Evolutionary conservation across 495 filamentous ascomycete species (phyloP).

Genomic region (Neurospora pannonica): DNA sequence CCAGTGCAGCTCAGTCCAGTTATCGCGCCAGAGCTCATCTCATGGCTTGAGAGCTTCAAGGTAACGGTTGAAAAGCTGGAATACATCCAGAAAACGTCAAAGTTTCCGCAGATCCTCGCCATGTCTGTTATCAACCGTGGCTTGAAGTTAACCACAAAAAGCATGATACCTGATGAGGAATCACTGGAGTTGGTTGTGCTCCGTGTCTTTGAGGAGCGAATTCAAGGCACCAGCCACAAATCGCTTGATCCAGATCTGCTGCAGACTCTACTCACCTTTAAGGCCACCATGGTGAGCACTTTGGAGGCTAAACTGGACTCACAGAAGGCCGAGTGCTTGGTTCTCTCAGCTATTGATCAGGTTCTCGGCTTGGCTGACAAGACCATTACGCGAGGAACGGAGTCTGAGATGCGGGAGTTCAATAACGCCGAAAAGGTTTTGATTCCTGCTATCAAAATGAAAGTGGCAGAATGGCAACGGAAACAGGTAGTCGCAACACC

Average conservation of each 20-base stretch:
- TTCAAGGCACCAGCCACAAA: slow-evolving; percentile 6
- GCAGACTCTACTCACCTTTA: slow-evolving; percentile 16
- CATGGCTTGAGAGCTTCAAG: slow-evolving; percentile 21
- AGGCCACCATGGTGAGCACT: slow-evolving; percentile 15
- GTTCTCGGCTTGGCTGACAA: slow-evolving; percentile 25
- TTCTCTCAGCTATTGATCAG: slow-evolving; percentile 27
- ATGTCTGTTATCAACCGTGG: slow-evolving; percentile 26
- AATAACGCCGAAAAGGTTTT: slow-evolving; percentile 21
- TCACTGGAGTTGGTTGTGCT: slow-evolving; percentile 20
- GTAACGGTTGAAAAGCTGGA: slow-evolving; percentile 15
- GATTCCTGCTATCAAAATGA: slow-evolving; percentile 12
- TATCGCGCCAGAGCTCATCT: slow-evolving; percentile 18
- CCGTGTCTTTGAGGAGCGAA: slow-evolving; percentile 16
- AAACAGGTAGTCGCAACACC: slow-evolving; percentile 3
- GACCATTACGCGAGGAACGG: slow-evolving; percentile 18
- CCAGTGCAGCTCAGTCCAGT: slow-evolving; percentile 15
- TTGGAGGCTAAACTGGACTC: slow-evolving; percentile 16
- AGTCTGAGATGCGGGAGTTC: slow-evolving; percentile 15
- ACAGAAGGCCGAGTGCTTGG: slow-evolving; percentile 21
- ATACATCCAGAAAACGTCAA: slow-evolving; percentile 5
- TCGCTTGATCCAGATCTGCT: slow-evolving; percentile 19
- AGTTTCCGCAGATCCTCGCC: slow-evolving; percentile 15
- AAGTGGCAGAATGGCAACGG: slow-evolving; percentile 15
- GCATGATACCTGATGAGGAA: slow-evolving; percentile 16
- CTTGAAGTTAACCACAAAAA: slow-evolving; percentile 18